Percentiles rank a stretch among this genome's conserved stretches.
These are phyloP conservation scores for Colletotrichum camelliae DNA, from an alignment of 2,329 filamentous ascomycete genomes.

Conservation along the genomic window DNA sequence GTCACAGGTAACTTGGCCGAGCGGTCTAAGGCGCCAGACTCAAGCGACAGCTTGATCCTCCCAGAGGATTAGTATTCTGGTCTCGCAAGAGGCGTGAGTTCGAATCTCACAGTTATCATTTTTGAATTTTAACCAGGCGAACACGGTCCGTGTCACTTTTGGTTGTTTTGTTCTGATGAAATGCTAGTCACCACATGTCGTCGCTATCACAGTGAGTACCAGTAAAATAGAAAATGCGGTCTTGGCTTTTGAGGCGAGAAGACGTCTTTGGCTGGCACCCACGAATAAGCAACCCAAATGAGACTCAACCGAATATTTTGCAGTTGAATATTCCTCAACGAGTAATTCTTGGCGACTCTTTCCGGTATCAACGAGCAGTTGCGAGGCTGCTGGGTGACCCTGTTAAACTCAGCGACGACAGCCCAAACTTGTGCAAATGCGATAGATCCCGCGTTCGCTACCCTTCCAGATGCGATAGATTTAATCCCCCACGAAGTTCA, in stretches of 20 bases:
- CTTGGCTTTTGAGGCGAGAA: neutral
- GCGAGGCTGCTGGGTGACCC: neutral
- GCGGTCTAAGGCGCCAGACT: conserved; percentile 7
- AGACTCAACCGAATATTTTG: neutral
- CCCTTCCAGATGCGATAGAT: neutral
- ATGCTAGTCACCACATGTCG: too few species aligned
- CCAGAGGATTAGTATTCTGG: neutral
- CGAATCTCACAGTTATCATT: conserved; percentile 3
- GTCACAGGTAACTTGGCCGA: neutral
- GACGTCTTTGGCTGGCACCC: neutral
- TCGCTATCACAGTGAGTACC: neutral
- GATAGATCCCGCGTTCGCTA: neutral
- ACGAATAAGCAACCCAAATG: neutral
- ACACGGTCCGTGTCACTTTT: neutral
- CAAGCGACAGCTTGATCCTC: neutral
- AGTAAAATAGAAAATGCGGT: neutral
- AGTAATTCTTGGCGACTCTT: neutral
- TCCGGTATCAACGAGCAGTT: neutral
- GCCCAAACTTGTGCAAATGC: neutral
- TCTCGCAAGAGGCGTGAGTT: conserved; percentile 4
- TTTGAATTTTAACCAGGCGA: neutral
- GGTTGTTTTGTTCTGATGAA: too few species aligned
- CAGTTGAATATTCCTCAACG: neutral
- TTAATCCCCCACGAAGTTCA: neutral
- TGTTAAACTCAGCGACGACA: neutral